phyloP scores from a whole-genome alignment of 495 filamentous ascomycete genomes.

The Pyrenopolyporus hunteri region DNA sequence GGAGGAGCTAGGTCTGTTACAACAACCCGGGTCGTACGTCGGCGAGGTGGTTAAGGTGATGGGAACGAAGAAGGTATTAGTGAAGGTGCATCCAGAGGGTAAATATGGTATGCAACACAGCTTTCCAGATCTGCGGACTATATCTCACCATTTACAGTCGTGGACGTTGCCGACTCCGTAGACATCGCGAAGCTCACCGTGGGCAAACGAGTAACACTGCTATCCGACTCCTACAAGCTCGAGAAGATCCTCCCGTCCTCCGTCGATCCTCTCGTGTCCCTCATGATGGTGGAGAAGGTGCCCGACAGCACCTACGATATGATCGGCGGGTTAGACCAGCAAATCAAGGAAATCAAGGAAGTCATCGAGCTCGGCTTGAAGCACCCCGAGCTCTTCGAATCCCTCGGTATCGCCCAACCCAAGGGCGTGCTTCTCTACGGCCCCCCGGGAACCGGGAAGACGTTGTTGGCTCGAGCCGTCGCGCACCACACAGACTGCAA shows the following conservation, averaged over 20 bases:
- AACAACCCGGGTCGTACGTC: slow-evolving; percentile 97
- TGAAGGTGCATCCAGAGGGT: slow-evolving; percentile 98
- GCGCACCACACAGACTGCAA: slow-evolving; percentile 98
- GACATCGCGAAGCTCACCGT: slow-evolving; percentile 95
- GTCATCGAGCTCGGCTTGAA: slow-evolving; percentile 98
- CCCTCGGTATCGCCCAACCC: slow-evolving; percentile 95
- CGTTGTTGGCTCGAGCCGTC: slow-evolving; percentile 90
- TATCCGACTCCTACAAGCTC: slow-evolving; percentile 96
- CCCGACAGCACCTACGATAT: slow-evolving; percentile 99
- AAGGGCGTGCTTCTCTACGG: slow-evolving; percentile 98
- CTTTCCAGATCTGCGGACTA: neutral
- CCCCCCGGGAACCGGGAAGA: slow-evolving; percentile 97
- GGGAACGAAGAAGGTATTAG: slow-evolving; percentile 98
- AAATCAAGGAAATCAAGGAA: slow-evolving; percentile 99
- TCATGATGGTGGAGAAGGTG: slow-evolving; percentile 99
- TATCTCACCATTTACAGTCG: slow-evolving; percentile 64
- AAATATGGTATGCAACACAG: slow-evolving; percentile 84
- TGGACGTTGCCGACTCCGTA: slow-evolving; percentile 93
- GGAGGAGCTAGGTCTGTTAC: slow-evolving; percentile 94
- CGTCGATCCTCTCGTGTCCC: slow-evolving; percentile 97
- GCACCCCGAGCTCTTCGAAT: slow-evolving; percentile 98
- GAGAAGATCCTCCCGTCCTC: slow-evolving; percentile 98
- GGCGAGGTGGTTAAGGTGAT: slow-evolving; percentile 99
- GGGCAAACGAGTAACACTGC: slow-evolving; percentile 94
- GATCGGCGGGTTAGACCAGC: slow-evolving; percentile 98